Percentiles rank a stretch among this genome's conserved stretches.
Conservation (phyloP, 305 asterid species). For the Fraxinus greggii region DNA sequence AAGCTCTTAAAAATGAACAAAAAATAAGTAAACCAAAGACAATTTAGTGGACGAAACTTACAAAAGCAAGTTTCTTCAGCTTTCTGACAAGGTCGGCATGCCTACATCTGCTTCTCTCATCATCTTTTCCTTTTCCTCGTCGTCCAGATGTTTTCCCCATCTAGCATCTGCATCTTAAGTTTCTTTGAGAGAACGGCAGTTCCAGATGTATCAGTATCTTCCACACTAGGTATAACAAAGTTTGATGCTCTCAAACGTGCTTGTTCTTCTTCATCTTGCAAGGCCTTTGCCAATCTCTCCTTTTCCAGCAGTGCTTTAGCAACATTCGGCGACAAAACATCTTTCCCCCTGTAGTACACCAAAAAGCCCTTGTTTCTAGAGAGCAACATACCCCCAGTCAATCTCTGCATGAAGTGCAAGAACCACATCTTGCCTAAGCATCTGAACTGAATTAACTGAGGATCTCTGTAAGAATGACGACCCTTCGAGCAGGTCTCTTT, state of each 20-base stretch:
- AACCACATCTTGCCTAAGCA: background rate
- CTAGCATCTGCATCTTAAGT: constrained; percentile 73
- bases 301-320: constrained; percentile 43
- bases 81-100: constrained; percentile 76
- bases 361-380: constrained; percentile 93
- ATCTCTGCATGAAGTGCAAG: constrained; percentile 57
- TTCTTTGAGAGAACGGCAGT: constrained; percentile 83
- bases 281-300: constrained; percentile 70
- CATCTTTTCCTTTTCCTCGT: constrained; percentile 54
- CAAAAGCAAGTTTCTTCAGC: constrained; percentile 73
- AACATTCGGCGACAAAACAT: constrained; percentile 59
- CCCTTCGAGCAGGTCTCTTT: background rate
- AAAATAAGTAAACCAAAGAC: constrained; percentile 7
- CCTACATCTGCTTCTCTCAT: constrained; percentile 76
- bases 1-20: background rate
- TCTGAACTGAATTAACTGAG: background rate
- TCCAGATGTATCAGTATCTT: constrained; percentile 40
- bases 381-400: constrained; percentile 80
- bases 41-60: constrained; percentile 39
- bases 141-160: constrained; percentile 75
- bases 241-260: constrained; percentile 66
- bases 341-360: constrained; percentile 86
- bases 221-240: constrained; percentile 36
- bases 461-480: background rate
- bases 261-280: constrained; percentile 89